Conservation (phyloP, 306 rosid genomes). For the Trichosanthes cucumerina region DNA sequence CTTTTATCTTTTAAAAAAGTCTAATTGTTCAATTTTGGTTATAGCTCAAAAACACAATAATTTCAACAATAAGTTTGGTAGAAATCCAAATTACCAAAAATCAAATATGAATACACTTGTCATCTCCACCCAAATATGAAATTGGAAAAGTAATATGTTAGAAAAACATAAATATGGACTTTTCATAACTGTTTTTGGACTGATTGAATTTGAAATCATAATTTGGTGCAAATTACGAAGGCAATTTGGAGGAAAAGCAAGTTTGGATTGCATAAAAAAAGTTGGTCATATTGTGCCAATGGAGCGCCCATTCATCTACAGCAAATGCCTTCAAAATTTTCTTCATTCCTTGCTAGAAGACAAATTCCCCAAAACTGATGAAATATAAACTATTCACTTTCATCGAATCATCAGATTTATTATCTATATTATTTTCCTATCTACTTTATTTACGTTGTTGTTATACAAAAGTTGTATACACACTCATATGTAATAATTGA, state of each 20-base stretch:
- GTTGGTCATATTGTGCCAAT: neutral
- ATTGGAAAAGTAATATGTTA: too few relatives aligned
- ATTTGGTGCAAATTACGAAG: neutral
- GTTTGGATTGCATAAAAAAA: neutral
- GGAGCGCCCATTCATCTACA: neutral
- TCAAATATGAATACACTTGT: too few relatives aligned
- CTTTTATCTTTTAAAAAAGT: too few relatives aligned
- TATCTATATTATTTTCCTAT: too few relatives aligned
- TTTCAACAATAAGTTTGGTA: too few relatives aligned
- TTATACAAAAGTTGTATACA: too few relatives aligned
- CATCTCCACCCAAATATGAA: too few relatives aligned
- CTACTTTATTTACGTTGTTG: too few relatives aligned
- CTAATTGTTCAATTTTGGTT: too few relatives aligned
- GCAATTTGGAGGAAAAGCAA: neutral
- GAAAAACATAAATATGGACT: neutral
- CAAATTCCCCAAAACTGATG: neutral
- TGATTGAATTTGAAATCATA: neutral
- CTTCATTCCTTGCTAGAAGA: neutral
- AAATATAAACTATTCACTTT: neutral
- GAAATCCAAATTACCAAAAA: too few relatives aligned
- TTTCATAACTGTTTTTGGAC: neutral
- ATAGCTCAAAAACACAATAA: too few relatives aligned
- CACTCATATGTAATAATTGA: too few relatives aligned
- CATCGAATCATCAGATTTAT: neutral
- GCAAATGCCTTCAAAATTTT: neutral